phyloP scores from a whole-genome alignment of 768 basidiomycete species.

The Amylocystis lapponica region DNA sequence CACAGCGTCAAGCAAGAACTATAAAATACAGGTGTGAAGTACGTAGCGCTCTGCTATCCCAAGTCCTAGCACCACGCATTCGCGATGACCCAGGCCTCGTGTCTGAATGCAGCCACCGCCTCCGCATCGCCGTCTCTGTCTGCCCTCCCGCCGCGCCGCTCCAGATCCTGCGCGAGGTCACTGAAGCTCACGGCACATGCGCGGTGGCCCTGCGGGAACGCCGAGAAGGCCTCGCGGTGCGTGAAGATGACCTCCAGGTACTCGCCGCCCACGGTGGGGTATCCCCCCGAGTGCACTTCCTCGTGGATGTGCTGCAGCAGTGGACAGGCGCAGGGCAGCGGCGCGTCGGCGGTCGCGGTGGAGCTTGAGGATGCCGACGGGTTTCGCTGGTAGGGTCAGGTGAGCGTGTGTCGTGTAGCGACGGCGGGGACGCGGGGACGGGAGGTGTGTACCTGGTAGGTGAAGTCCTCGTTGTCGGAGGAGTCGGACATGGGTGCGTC shows the following conservation, averaged over 20 bases:
- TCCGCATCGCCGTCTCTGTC: constrained; percentile 68
- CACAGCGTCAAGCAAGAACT: no score
- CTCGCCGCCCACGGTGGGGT: constrained; percentile 60
- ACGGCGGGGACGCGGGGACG: constrained; percentile 4
- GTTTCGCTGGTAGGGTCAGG: constrained; percentile 12
- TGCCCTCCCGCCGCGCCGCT: constrained; percentile 60
- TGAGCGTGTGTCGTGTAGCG: background rate
- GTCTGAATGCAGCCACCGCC: constrained; percentile 60
- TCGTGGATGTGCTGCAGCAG: constrained; percentile 25
- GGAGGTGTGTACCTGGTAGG: constrained; percentile 18
- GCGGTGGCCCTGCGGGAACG: constrained; percentile 56
- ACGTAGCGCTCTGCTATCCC: background rate
- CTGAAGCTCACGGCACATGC: constrained; percentile 60
- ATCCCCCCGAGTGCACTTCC: constrained; percentile 21
- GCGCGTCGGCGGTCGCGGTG: constrained; percentile 12
- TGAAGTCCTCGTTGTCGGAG: constrained; percentile 21
- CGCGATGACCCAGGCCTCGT: constrained; percentile 61
- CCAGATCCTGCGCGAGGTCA: constrained; percentile 60
- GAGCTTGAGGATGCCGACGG: constrained; percentile 10
- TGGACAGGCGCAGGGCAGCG: constrained; percentile 25
- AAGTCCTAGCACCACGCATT: constrained; percentile 5
- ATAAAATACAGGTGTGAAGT: background rate
- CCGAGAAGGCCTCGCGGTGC: constrained; percentile 63
- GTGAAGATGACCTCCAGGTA: constrained; percentile 77
- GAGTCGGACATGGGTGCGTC: constrained; percentile 22